Evolutionary conservation across 148 eudicot species (phyloP).

Genomic region (Pharnaceum exiguum): DNA sequence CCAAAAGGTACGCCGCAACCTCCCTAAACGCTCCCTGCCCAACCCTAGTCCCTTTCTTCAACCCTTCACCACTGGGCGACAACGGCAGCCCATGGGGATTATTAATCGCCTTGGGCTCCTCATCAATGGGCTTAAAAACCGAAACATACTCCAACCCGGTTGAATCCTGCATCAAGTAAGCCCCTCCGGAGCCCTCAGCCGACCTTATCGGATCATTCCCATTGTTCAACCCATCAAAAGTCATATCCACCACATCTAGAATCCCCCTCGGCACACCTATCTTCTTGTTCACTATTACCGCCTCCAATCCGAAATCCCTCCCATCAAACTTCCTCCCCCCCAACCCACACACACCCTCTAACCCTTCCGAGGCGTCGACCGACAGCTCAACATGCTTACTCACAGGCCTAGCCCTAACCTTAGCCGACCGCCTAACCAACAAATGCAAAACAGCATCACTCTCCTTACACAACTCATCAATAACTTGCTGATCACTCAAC

Average conservation of each 20-base stretch:
- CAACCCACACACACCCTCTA: too few relatives aligned
- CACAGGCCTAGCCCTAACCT: slow-evolving; percentile 61
- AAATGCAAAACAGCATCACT: slow-evolving; percentile 78
- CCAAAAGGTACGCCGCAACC: slow-evolving; percentile 80
- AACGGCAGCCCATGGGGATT: slow-evolving; percentile 77
- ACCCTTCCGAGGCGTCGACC: slow-evolving; percentile 51
- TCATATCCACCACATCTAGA: slow-evolving; percentile 42
- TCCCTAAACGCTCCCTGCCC: slow-evolving; percentile 94
- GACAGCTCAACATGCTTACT: slow-evolving; percentile 68
- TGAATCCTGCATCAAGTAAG: slow-evolving; percentile 74
- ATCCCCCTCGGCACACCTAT: slow-evolving; percentile 45
- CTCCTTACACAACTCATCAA: slow-evolving; percentile 59
- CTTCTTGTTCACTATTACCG: slow-evolving; percentile 53
- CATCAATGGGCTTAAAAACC: slow-evolving; percentile 90
- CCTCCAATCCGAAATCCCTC: slow-evolving; percentile 44
- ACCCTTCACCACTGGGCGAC: slow-evolving; percentile 83
- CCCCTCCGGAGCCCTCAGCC: slow-evolving; percentile 94
- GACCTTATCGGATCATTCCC: slow-evolving; percentile 72
- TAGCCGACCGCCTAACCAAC: slow-evolving; percentile 62
- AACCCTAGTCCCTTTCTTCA: slow-evolving; percentile 88
- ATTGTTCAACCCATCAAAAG: slow-evolving; percentile 49
- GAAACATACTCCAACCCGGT: slow-evolving; percentile 61
- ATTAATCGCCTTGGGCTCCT: slow-evolving; percentile 89
- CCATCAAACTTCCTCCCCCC: slow-evolving; percentile 24
- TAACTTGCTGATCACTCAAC: slow-evolving; percentile 64